Base-by-base conservation (phyloP, 2,329 filamentous ascomycete genomes). In the Ophiosphaerella narmari region DNA sequence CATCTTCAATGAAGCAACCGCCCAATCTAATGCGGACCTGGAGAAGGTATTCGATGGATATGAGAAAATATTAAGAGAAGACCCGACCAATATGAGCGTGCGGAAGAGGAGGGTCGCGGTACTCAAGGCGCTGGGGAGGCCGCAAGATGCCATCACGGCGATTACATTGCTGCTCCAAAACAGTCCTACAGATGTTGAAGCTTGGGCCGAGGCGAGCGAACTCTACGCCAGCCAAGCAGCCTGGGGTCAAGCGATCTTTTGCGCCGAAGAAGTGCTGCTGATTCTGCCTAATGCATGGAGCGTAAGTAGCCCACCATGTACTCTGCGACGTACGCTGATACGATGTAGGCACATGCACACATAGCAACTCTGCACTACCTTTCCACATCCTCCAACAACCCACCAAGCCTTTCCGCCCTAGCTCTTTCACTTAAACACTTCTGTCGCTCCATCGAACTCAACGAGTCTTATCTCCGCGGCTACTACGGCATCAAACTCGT, bases 251-350 rank as follows among this genome's bases (percentile, higher is more conserved):
- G 89, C 91, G 34, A 86, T 96, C 43, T 96, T 88, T 73, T 88
- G 91, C 52, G 77, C 96, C 38, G 94, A 99, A 72, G 94, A 99
- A 73, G 91, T 96, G 16, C 75, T 99, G 38, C 78, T 97, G 43
- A 80, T 96, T 49, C 84, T 86, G 45, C 93, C 94, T 4, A 96
- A 96, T 77, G 90, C 93, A 16, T 99, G 94, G 92, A 97, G 96
- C 78, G 90, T 94, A 73, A 71, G 89, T 65, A 7, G 36, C 13
- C 4, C 34, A 9, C 18, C 38, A 26, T 14, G 18, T 5, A 12
- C 14, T 16, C 16, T 13, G 11, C n/a, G n/a, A 24, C 72, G 52
- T 32, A 29, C 14, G 29, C 43, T 49, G 39, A 46, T n/a, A 3
- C 13, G 13, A 21, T 2, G 13, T 66, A 94, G 88, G 84, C 96